Base-by-base conservation (phyloP, 768 basidiomycete genomes). In the Rhodosporidiobolus odoratus region DNA sequence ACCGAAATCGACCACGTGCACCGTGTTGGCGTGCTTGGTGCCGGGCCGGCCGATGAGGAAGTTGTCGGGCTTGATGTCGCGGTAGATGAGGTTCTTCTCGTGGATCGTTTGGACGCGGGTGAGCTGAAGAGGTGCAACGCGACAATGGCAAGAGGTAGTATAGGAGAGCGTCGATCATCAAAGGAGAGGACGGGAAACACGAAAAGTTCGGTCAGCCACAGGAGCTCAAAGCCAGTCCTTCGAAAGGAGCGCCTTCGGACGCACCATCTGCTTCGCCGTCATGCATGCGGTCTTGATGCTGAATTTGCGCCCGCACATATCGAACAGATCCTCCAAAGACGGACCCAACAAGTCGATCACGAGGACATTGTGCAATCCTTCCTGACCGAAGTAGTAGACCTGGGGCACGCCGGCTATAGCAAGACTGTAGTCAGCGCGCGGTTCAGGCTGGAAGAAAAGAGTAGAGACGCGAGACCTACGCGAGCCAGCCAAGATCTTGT, bases 21-120 rank as follows among this genome's bases (percentile, higher is more conserved):
- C 77, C 50, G 75, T 83, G 79, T 94, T 95, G 23, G 91, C 85
- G 56, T 85, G 86, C 82, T 97, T 97, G 30, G 92, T 96, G 45
- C 87, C 88, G 15, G 95, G 88, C 30, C 95, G 88, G 45, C 96
- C 96, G 78, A 98, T 89, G 75, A 99, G 85, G 80, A 99, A 99
- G 81, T 99, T 99, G 83, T 98, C 96, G 16, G 96, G 96, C 81
- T 99, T 99, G 83, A 99, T 98, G 80, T 99, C 96, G 65, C 96
- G 90, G 80, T 99, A 98, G 77, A 99, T 98, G 77, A 99, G 86
- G 81, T 96, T 97, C 85, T 97, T 98, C 81, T 97, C 95, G 81
- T 99, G 96, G 62, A 99, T 97, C 25, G 90, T 95, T 81, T 98
- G 95, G 27, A 96, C 93, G 76, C 96, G 88, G 59, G 91, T 86